phyloP scores from a whole-genome alignment of 495 filamentous ascomycete species.

The Chlorociboria aeruginascens region DNA sequence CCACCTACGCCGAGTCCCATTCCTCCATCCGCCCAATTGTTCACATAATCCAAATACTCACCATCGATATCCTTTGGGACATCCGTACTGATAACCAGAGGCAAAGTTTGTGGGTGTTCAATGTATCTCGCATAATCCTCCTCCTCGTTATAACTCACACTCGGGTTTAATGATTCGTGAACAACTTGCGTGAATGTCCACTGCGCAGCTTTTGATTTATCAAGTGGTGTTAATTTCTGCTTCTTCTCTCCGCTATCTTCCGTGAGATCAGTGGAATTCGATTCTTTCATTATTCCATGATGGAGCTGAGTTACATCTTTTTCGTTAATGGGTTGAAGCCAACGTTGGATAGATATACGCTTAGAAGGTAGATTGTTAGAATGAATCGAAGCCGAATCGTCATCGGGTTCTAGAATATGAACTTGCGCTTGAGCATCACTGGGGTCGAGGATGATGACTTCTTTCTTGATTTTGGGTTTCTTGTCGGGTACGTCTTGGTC shows the following conservation, averaged over 20 bases:
- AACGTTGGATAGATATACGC: conserved; percentile 37
- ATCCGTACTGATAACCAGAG: conserved; percentile 73
- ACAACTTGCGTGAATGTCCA: conserved; percentile 84
- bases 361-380: conserved; percentile 25
- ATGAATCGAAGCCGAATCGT: conserved; percentile 26
- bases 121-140: conserved; percentile 89
- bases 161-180: conserved; percentile 64
- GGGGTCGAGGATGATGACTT: conserved; percentile 48
- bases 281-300: conserved; percentile 38
- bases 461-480: conserved; percentile 40
- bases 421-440: conserved; percentile 18
- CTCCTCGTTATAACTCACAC: conserved; percentile 58
- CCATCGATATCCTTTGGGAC: conserved; percentile 38
- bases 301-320: conserved; percentile 14
- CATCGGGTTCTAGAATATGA: conserved; percentile 12
- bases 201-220: conserved; percentile 62
- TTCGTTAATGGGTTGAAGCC: conserved; percentile 36
- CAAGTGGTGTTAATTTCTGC: conserved; percentile 32
- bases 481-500: conserved; percentile 37
- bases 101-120: conserved; percentile 77
- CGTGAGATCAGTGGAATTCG: not conserved
- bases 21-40: conserved; percentile 34
- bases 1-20: conserved; percentile 2
- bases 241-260: conserved; percentile 6
- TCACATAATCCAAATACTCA: conserved; percentile 67